A percentile compares a stretch with the other conserved stretches of the same genome.
phyloP scores from a whole-genome alignment of 2,329 filamentous ascomycete species.

The Sclerotinia subarctica region DNA sequence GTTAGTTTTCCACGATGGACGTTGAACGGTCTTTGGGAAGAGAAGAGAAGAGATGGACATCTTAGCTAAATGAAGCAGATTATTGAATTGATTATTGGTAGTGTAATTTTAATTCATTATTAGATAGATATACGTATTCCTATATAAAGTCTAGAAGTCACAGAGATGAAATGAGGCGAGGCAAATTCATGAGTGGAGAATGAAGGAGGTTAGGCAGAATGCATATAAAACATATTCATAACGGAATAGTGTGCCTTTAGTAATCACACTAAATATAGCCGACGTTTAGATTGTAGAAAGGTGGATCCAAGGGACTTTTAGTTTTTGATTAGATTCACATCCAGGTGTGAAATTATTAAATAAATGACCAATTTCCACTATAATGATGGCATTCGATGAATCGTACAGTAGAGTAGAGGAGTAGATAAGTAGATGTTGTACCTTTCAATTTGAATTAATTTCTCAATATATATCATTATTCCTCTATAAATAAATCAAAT shows the following conservation, averaged over 20 bases:
- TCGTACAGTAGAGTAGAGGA: background rate
- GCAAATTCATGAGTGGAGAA: background rate
- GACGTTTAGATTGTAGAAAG: background rate
- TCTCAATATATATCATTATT: background rate
- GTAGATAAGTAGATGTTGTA: background rate
- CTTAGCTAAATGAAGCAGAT: background rate
- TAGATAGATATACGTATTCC: background rate
- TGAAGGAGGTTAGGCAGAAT: background rate
- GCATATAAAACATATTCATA: background rate
- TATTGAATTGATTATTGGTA: background rate
- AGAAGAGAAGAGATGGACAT: background rate
- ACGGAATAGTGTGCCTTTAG: background rate
- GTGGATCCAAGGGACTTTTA: conserved; percentile 3
- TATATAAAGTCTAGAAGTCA: background rate
- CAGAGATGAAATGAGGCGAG: background rate
- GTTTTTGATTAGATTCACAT: background rate
- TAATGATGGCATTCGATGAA: background rate
- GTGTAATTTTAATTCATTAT: background rate
- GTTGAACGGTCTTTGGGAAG: conserved; percentile 5
- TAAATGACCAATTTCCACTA: background rate
- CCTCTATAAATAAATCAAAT: background rate
- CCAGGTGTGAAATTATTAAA: background rate
- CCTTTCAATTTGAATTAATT: background rate
- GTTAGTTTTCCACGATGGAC: conserved; percentile 8
- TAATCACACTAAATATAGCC: background rate